Evolutionary conservation across 768 basidiomycete genomes (phyloP), one percentile per base, ranked within the genome.

Genomic region (Crepidotus variabilis): DNA sequence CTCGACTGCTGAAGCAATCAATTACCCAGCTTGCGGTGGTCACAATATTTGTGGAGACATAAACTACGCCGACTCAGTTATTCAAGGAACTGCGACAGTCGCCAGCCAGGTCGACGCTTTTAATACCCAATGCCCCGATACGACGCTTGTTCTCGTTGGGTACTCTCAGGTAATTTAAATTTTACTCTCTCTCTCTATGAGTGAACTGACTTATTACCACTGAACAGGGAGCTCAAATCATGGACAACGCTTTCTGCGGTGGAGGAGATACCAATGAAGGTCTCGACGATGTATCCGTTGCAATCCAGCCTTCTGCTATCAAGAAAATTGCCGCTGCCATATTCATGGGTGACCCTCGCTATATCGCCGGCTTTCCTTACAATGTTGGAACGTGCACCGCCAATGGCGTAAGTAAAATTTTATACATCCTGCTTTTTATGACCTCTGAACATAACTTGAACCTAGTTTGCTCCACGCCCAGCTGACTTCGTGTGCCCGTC

Each of bases 1-100:
- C 7, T 50, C 71, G 8, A 72, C 71, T 6, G 54, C 61, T 1
- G 71, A 72, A 55, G 71, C 61, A n/a, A 72, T 72, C 62, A 68
- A 61, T 61, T 72, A 72, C 57, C 71, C 71, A n/a, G 71, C 71
- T 21, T 72, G 71, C 48, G 71, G 70, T 50, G 70, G 71, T 13
- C 71, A 72, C 51, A 52, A 67, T 1, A 62, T 62, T 3, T 71
- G 71, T 54, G 71, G 71, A 33, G 59, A 58, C 36, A 67, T 69
- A 55, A 69, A 67, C 47, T 72, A 72, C 51, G 70, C 71, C 49
- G 63, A 58, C 61, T 70, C 69, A 13, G 69, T 58, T 55, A 51
- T 68, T 10, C 61, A 65, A 52, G 71, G 71, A 46, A 68, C 69
- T 13, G 47, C 60, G 1, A 69, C 71, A 22, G 71, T 70, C 2